Evolutionary conservation across 2,329 filamentous ascomycete species (phyloP).

Genomic region (Paramyrothecium roridum): DNA sequence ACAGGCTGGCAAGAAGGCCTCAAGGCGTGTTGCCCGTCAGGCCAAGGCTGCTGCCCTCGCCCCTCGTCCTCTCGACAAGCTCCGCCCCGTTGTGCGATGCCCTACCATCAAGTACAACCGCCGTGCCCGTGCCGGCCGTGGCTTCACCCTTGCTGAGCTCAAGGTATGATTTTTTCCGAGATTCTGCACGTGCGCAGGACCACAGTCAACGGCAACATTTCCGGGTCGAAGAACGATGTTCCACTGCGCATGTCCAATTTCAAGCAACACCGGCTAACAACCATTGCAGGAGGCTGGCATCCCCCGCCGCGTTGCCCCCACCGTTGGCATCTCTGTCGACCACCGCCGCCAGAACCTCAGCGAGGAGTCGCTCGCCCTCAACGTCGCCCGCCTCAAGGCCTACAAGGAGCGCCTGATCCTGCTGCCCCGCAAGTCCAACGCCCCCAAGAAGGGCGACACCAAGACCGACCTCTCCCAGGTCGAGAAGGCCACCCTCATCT

Average conservation of each 20-base stretch:
- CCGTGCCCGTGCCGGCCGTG: conserved; percentile 91
- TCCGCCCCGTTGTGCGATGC: conserved; percentile 95
- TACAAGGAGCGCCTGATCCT: conserved; percentile 96
- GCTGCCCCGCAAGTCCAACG: conserved; percentile 92
- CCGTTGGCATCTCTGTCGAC: conserved; percentile 97
- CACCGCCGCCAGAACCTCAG: conserved; percentile 94
- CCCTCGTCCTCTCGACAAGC: conserved; percentile 94
- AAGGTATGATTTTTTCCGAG: conserved; percentile 65
- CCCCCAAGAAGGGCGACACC: conserved; percentile 90
- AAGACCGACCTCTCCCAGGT: conserved; percentile 75
- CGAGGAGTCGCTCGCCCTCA: conserved; percentile 89
- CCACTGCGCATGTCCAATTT: conserved; percentile 2
- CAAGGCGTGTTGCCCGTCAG: conserved; percentile 85
- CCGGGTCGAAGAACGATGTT: neutral
- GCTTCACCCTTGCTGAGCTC: conserved; percentile 95
- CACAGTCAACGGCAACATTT: neutral
- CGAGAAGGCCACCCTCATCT: conserved; percentile 47
- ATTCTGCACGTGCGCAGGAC: neutral
- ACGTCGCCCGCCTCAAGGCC: conserved; percentile 96
- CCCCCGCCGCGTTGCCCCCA: conserved; percentile 87
- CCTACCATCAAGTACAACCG: conserved; percentile 99
- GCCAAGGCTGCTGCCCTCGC: conserved; percentile 94
- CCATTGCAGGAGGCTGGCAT: conserved; percentile 82
- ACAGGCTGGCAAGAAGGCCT: conserved; percentile 93
- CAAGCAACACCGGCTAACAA: conserved; percentile 27